Evolutionary conservation across 208 protist species (phyloP).

Genomic region (Trypanosoma scelopori): DNA sequence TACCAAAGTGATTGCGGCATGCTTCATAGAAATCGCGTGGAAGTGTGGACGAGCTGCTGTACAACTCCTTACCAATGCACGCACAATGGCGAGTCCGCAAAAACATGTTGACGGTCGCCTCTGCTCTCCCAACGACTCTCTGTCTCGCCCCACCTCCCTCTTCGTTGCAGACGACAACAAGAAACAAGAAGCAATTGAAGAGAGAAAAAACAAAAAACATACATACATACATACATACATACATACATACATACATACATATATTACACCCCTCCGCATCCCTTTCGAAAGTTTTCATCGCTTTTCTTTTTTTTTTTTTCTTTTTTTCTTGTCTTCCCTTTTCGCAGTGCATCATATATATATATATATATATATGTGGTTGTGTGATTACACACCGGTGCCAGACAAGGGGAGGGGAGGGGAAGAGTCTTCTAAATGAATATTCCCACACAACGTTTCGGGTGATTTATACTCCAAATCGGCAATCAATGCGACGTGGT

Average conservation of each 20-base stretch:
- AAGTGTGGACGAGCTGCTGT: constrained; percentile 66
- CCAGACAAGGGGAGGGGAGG: constrained; percentile 1
- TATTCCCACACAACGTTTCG: not conserved
- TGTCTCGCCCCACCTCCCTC: not conserved
- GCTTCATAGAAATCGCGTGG: constrained; percentile 70
- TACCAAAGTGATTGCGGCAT: constrained; percentile 60
- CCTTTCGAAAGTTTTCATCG: no score
- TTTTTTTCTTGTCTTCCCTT: no score
- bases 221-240: no score
- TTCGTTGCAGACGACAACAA: not conserved
- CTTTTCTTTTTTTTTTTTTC: no score
- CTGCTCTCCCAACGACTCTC: not conserved
- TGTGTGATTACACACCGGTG: no score
- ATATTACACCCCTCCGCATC: no score
- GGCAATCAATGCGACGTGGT: constrained; percentile 88
- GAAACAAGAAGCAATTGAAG: constrained; percentile 16
- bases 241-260: not conserved
- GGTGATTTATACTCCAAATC: constrained; percentile 41
- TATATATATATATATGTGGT: not conserved
- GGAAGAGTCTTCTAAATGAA: not conserved
- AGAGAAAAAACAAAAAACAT: constrained; percentile 8
- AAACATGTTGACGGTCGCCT: constrained; percentile 31
- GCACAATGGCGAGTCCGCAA: constrained; percentile 28
- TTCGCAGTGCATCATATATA: no score
- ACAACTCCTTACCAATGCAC: constrained; percentile 67